Percentiles rank a stretch among this genome's conserved stretches.
Conservation (phyloP, 2,329 filamentous ascomycete species). For the Aspergillus eucalypticola region DNA sequence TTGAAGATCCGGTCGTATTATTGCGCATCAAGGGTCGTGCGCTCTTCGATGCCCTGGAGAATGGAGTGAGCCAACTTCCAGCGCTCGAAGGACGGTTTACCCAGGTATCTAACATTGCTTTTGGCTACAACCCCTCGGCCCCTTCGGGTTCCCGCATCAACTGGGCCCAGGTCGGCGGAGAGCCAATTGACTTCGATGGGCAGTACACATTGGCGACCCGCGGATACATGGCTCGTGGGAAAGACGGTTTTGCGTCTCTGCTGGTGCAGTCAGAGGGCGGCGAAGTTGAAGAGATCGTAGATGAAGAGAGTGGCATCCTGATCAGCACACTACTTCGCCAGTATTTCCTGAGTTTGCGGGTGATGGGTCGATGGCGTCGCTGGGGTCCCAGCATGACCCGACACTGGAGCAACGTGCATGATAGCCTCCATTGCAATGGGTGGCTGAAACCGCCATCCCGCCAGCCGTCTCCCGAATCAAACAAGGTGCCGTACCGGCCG, state of each 20-base stretch:
- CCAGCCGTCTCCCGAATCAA: slow-evolving; percentile 28
- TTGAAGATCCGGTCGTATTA: slow-evolving; percentile 85
- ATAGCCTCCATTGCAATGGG: slow-evolving; percentile 57
- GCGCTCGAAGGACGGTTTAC: slow-evolving; percentile 82
- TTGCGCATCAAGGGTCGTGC: slow-evolving; percentile 70
- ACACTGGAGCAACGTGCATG: slow-evolving; percentile 68
- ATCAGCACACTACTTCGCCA: slow-evolving; percentile 85
- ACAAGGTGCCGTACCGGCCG: slow-evolving; percentile 27
- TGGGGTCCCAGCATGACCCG: slow-evolving; percentile 63
- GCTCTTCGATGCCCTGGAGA: slow-evolving; percentile 79
- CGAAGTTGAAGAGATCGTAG: slow-evolving; percentile 72
- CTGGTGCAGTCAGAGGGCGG: slow-evolving; percentile 77
- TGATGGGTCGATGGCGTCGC: slow-evolving; percentile 75
- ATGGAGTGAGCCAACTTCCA: slow-evolving; percentile 76
- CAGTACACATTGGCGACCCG: slow-evolving; percentile 75
- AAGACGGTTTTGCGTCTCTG: slow-evolving; percentile 78
- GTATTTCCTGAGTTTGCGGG: slow-evolving; percentile 85
- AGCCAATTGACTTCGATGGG: slow-evolving; percentile 62
- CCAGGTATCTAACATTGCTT: slow-evolving; percentile 80
- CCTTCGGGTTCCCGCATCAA: slow-evolving; percentile 64
- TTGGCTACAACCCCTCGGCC: slow-evolving; percentile 67
- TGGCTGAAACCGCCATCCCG: slow-evolving; percentile 48
- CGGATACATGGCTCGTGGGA: slow-evolving; percentile 86
- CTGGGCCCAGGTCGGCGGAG: slow-evolving; percentile 61
- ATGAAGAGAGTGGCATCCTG: slow-evolving; percentile 82